phyloP scores from a whole-genome alignment of 2,329 filamentous ascomycete genomes.

The Ceratocystis cubensis region DNA sequence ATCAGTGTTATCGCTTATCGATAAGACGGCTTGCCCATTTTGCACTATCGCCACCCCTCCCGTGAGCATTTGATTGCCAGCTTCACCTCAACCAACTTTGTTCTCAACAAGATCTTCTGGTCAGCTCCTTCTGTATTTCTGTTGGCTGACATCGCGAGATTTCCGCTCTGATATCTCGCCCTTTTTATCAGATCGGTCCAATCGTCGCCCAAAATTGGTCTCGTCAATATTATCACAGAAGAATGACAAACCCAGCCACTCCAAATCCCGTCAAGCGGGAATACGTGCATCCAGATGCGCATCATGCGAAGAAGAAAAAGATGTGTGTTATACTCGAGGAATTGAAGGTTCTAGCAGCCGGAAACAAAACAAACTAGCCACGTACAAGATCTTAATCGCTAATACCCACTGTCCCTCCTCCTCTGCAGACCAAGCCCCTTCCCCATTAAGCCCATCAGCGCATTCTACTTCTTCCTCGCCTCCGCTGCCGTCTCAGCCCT shows the following conservation, averaged over 20 bases:
- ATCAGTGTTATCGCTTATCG: conserved; percentile 17
- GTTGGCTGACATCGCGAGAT: no score
- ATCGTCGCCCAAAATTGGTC: no score
- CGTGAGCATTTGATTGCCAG: background rate
- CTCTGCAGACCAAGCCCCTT: conserved; percentile 21
- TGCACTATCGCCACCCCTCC: background rate
- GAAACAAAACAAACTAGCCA: no score
- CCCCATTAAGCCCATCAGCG: conserved; percentile 56
- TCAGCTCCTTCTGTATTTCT: background rate
- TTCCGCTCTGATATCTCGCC: no score
- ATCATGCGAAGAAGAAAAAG: conserved; percentile 37
- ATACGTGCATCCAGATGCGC: conserved; percentile 38
- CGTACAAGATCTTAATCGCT: background rate
- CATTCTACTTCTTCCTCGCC: conserved; percentile 67
- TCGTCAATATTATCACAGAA: background rate
- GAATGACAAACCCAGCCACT: conserved; percentile 23
- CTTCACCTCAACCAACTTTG: background rate
- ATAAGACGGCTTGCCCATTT: background rate
- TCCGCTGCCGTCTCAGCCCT: conserved; percentile 65
- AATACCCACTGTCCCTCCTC: background rate
- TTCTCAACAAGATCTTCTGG: background rate
- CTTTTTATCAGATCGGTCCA: no score
- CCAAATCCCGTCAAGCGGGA: conserved; percentile 26
- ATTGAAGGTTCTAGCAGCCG: no score
- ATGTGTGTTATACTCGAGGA: conserved; percentile 29